phyloP scores from a whole-genome alignment of 1,139 yeast species.

The Nadsonia starkeyi-henricii region DNA sequence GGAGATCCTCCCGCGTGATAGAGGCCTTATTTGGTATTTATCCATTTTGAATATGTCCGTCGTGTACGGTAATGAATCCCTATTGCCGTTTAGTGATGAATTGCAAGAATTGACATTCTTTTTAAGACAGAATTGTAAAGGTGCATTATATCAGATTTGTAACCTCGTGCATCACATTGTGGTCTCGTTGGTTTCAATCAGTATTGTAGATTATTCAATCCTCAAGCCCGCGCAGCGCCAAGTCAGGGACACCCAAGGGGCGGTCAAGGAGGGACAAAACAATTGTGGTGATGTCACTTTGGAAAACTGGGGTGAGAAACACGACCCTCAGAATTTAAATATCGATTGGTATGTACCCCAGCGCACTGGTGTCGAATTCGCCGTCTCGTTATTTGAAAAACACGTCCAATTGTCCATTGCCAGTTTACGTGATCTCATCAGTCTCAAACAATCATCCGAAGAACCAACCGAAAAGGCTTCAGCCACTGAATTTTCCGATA shows the following conservation, averaged over 20 bases:
- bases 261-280: too few relatives aligned
- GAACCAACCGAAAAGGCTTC: conserved; percentile 27
- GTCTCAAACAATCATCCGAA: not conserved
- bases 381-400: conserved; percentile 43
- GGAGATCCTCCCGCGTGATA: conserved; percentile 64
- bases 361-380: conserved; percentile 41
- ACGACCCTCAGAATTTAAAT: conserved; percentile 28
- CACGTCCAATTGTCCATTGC: conserved; percentile 27
- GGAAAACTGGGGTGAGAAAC: conserved; percentile 22
- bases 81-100: conserved; percentile 34
- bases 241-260: conserved; percentile 9
- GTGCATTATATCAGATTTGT: conserved; percentile 38
- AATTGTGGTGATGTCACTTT: conserved; percentile 9
- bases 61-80: conserved; percentile 47
- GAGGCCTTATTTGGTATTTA: conserved; percentile 59
- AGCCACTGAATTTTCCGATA: conserved; percentile 19
- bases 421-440: conserved; percentile 15
- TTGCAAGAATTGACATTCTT: conserved; percentile 37
- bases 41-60: conserved; percentile 57
- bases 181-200: conserved; percentile 42
- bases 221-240: conserved; percentile 5
- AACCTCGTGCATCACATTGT: conserved; percentile 54
- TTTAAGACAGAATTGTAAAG: conserved; percentile 46
- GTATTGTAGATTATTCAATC: conserved; percentile 13
- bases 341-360: conserved; percentile 71